A percentile compares a stretch with the other conserved stretches of the same genome.
These are phyloP conservation scores for Cladophialophora immunda DNA, from an alignment of 2,329 filamentous ascomycete genomes.

Conservation along the genomic window DNA sequence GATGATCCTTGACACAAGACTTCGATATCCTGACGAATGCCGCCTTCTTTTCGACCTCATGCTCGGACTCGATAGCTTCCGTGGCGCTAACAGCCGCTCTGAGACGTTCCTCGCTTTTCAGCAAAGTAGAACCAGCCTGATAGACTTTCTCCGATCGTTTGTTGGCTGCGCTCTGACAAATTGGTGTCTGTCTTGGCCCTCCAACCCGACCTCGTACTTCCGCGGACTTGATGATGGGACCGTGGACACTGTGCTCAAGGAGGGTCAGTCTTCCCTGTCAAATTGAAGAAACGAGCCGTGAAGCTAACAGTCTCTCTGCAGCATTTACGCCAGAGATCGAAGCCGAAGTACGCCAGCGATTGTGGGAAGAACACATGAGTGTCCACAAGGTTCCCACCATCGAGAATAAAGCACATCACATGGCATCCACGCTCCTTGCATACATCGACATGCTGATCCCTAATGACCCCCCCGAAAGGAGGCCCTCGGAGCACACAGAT, in stretches of 20 bases:
- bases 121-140: neutral
- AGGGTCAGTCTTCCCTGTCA: neutral
- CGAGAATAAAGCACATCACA: neutral
- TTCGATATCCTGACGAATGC: constrained; percentile 2
- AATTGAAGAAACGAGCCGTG: neutral
- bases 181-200: neutral
- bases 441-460: constrained; percentile 9
- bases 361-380: constrained; percentile 5
- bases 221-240: neutral
- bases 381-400: neutral
- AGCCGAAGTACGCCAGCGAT: neutral
- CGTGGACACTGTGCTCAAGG: neutral
- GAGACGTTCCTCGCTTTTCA: neutral
- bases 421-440: neutral
- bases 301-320: constrained; percentile 4
- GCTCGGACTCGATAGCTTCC: neutral
- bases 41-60: neutral
- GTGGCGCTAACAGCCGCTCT: neutral
- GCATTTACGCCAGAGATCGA: neutral
- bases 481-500: neutral
- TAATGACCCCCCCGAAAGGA: neutral
- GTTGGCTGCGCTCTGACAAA: neutral
- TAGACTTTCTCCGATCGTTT: neutral
- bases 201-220: neutral
- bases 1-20: neutral